phyloP scores from a whole-genome alignment of 1,139 yeast species.

The Taiozyma sp. region DNA sequence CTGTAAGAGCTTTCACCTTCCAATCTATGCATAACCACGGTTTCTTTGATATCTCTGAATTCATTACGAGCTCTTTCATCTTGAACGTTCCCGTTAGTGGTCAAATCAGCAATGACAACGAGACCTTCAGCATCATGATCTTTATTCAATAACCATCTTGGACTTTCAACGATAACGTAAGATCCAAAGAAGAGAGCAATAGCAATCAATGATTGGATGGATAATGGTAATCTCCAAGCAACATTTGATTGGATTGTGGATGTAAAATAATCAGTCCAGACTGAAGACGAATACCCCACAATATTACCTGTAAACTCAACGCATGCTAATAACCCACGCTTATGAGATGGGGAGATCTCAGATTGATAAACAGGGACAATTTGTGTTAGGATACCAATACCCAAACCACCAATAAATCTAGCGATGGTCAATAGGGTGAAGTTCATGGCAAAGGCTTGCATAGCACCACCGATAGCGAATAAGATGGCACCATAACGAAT shows the following conservation, averaged over 20 bases:
- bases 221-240: conserved; percentile 80
- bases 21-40: conserved; percentile 69
- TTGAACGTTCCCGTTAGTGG: conserved; percentile 58
- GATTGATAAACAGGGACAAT: conserved; percentile 94
- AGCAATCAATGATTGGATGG: conserved; percentile 76
- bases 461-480: conserved; percentile 74
- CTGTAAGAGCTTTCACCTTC: conserved; percentile 71
- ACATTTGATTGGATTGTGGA: conserved; percentile 50
- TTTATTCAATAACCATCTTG: conserved; percentile 84
- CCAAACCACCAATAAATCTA: conserved; percentile 77
- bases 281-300: conserved; percentile 78
- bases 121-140: conserved; percentile 89
- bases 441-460: conserved; percentile 58
- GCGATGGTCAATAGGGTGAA: conserved; percentile 60
- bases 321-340: conserved; percentile 85
- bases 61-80: conserved; percentile 58
- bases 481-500: conserved; percentile 79
- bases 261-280: conserved; percentile 88
- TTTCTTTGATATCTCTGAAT: conserved; percentile 74
- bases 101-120: conserved; percentile 76
- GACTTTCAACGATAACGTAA: conserved; percentile 77
- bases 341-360: conserved; percentile 87
- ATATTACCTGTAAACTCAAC: conserved; percentile 92
- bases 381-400: conserved; percentile 87
- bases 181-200: conserved; percentile 64